Percentiles rank a stretch among this genome's conserved stretches.
Evolutionary conservation across 495 filamentous ascomycete species (phyloP).

Genomic region (Thozetella sp.): DNA sequence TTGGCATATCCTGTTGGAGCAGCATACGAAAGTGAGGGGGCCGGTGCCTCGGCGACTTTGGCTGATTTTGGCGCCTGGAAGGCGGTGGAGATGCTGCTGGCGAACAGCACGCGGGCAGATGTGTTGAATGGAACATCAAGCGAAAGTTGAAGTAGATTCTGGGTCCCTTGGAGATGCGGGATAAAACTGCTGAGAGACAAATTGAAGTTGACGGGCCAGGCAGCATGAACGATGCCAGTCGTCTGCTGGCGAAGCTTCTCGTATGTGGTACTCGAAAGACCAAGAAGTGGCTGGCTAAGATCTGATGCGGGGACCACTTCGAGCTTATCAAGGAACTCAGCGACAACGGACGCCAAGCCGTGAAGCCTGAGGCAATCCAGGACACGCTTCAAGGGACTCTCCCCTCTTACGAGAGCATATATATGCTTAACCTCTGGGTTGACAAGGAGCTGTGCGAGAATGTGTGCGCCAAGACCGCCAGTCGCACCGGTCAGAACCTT

Average conservation of each 20-base stretch:
- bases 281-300: constrained; percentile 27
- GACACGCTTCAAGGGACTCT: constrained; percentile 23
- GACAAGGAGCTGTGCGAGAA: constrained; percentile 47
- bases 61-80: background rate
- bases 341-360: background rate
- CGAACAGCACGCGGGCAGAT: constrained; percentile 53
- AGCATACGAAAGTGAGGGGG: constrained; percentile 38
- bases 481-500: constrained; percentile 66
- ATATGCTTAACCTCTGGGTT: constrained; percentile 42
- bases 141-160: constrained; percentile 52
- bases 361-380: constrained; percentile 34
- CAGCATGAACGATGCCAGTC: constrained; percentile 47
- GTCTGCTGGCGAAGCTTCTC: constrained; percentile 37
- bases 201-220: background rate
- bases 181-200: background rate
- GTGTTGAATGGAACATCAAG: constrained; percentile 37
- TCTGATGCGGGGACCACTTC: background rate
- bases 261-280: constrained; percentile 33
- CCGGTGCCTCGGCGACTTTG: constrained; percentile 25
- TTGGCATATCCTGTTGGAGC: constrained; percentile 58
- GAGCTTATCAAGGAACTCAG: background rate
- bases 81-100: constrained; percentile 41
- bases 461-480: constrained; percentile 60
- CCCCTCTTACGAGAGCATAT: constrained; percentile 54
- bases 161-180: background rate